These are phyloP conservation scores for Lentinula detonsa DNA, from an alignment of 768 basidiomycete genomes.

Conservation along the genomic window DNA sequence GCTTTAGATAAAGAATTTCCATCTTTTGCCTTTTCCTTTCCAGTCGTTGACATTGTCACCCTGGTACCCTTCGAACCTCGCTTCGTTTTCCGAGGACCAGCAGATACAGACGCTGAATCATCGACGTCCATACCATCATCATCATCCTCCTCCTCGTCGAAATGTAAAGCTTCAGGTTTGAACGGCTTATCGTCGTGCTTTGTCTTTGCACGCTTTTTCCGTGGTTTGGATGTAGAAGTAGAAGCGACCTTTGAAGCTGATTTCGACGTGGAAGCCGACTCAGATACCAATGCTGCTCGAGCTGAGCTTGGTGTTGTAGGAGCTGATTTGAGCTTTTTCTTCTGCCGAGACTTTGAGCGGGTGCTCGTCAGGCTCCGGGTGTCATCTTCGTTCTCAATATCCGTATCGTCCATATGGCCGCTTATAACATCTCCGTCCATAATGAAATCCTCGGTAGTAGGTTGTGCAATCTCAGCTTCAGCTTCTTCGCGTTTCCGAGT, in stretches of 20 bases:
- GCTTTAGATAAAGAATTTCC: not conserved
- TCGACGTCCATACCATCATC: conserved; percentile 11
- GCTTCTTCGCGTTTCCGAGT: conserved; percentile 17
- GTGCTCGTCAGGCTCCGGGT: conserved; percentile 14
- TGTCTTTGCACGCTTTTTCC: conserved; percentile 10
- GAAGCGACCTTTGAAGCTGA: too few relatives aligned
- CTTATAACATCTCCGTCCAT: too few relatives aligned
- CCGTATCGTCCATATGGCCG: not conserved
- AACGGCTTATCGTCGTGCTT: conserved; percentile 9
- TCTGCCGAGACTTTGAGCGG: conserved; percentile 4
- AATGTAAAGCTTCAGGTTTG: conserved; percentile 6
- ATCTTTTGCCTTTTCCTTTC: conserved; percentile 1
- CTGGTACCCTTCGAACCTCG: not conserved
- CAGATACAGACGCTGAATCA: conserved; percentile 5
- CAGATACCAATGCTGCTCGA: too few relatives aligned
- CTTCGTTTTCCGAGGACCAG: not conserved
- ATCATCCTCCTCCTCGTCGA: conserved; percentile 6
- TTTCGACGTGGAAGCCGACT: not conserved
- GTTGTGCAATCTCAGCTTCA: not conserved
- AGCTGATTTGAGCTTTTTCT: not conserved
- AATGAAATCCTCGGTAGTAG: not conserved
- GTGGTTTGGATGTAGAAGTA: conserved; percentile 11
- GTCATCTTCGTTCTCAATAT: conserved; percentile 6
- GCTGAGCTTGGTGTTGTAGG: not conserved
- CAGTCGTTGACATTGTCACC: not conserved